phyloP scores from a whole-genome alignment of 225 moss, liverwort and hornwort genomes.

The Polytrichum formosum region DNA sequence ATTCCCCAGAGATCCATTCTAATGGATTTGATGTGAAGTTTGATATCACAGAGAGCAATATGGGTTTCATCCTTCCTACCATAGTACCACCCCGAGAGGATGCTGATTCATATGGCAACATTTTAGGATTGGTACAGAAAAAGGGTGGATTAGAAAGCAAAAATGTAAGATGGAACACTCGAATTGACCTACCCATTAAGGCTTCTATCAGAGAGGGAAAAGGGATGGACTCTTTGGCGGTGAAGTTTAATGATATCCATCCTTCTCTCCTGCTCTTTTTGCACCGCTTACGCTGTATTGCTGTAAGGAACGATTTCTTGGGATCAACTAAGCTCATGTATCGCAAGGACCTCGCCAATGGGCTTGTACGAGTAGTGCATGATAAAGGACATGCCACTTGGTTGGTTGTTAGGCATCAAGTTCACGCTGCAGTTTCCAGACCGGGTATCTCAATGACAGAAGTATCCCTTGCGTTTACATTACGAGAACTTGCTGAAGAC shows the following conservation, averaged over 20 bases:
- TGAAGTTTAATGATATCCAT: constrained; percentile 88
- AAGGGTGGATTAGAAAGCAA: constrained; percentile 22
- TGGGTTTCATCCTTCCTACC: constrained; percentile 89
- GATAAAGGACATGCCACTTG: constrained; percentile 72
- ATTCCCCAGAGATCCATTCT: constrained; percentile 92
- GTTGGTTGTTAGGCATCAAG: constrained; percentile 78
- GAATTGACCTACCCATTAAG: constrained; percentile 89
- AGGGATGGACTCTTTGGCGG: constrained; percentile 71
- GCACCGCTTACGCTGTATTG: constrained; percentile 76
- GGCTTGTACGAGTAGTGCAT: constrained; percentile 79
- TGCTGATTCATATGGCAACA: constrained; percentile 30
- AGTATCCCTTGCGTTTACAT: constrained; percentile 79
- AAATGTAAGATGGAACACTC: constrained; percentile 67
- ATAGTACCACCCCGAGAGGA: constrained; percentile 44
- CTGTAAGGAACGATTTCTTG: constrained; percentile 64
- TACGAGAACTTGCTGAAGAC: constrained; percentile 50
- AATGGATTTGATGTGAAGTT: constrained; percentile 94
- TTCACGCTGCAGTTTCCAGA: constrained; percentile 64
- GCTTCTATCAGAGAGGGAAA: constrained; percentile 58
- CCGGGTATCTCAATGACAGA: constrained; percentile 73
- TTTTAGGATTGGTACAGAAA: constrained; percentile 30
- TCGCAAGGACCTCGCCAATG: constrained; percentile 67
- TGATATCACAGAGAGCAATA: constrained; percentile 82
- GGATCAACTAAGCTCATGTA: constrained; percentile 72
- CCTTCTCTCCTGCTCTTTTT: constrained; percentile 92